Evolutionary conservation across 352 stramenopile species (phyloP).

Genomic region (Saprolegnia diclina): DNA sequence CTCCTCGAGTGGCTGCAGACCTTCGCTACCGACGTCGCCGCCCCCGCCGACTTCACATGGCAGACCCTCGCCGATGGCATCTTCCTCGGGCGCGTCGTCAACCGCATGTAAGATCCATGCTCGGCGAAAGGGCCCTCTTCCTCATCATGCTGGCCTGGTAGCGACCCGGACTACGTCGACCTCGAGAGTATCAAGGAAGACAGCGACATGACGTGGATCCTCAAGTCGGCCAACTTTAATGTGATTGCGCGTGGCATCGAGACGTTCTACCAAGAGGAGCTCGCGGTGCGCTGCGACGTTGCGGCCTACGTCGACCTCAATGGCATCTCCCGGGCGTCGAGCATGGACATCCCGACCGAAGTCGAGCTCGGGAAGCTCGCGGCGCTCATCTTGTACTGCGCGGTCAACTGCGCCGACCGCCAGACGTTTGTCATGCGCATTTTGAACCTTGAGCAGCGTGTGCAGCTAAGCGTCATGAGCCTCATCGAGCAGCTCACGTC

Average conservation of each 20-base stretch:
- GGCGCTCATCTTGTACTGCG: slow-evolving; percentile 68
- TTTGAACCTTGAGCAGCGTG: slow-evolving; percentile 69
- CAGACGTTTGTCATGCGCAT: slow-evolving; percentile 83
- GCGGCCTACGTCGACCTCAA: slow-evolving; percentile 48
- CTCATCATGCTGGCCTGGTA: slow-evolving; percentile 28
- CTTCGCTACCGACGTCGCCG: slow-evolving; percentile 14
- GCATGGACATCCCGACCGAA: slow-evolving; percentile 67
- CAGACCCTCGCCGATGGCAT: slow-evolving; percentile 45
- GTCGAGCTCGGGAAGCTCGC: slow-evolving; percentile 62
- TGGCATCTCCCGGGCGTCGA: slow-evolving; percentile 37
- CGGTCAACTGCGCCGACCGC: slow-evolving; percentile 70
- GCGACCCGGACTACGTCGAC: slow-evolving; percentile 73
- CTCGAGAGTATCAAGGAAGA: slow-evolving; percentile 68
- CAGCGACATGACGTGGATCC: slow-evolving; percentile 52
- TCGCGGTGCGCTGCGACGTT: slow-evolving; percentile 62
- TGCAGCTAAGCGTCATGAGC: slow-evolving; percentile 80
- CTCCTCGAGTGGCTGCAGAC: slow-evolving; percentile 29
- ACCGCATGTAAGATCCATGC: slow-evolving; percentile 61
- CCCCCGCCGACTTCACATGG: slow-evolving; percentile 4
- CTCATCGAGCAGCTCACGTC: slow-evolving; percentile 67
- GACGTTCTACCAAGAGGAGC: slow-evolving; percentile 76
- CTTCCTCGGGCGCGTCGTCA: slow-evolving; percentile 78
- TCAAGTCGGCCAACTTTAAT: slow-evolving; percentile 79
- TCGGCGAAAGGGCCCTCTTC: not conserved
- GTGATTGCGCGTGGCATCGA: slow-evolving; percentile 65